Evolutionary conservation across 2,329 filamentous ascomycete genomes (phyloP), one percentile per base, ranked within the genome.

Genomic region (Fusarium avenaceum): DNA sequence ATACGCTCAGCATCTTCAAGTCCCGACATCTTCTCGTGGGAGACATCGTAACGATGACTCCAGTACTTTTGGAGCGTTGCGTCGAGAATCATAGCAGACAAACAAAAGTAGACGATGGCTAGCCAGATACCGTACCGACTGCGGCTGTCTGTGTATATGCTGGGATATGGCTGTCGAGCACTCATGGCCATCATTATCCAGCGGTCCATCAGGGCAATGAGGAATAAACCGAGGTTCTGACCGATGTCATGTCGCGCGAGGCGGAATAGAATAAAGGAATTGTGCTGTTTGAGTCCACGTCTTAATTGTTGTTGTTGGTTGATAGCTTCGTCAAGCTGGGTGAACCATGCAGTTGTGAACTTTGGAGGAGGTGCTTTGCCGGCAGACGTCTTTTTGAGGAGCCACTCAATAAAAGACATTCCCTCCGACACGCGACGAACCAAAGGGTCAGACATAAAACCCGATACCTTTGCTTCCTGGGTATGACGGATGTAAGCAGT

Each of bases 141-240:
- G 7, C 67, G 53, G 2, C 47, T 39, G 49, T 69, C 67, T 3
- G 55, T 56, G 45, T 70, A 70, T 19, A 70, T 70, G 43, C 62
- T 63, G 4, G 62, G 57, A 7, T 70, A 70, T 7, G 67, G 65
- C 9, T 57, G 44, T 8, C 65, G 45, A 4, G 67, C 67, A 42
- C 67, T 70, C 62, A 60, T 59, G 2, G 57, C 57, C 40, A 70
- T 60, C 67, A 70, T 70, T 14, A 70, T 50, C 67, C 67, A 70
- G 4, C 67, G 67, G 33, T 70, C 67, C 65, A 70, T 58, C 3
- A 70, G 39, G 6, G 67, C 67, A 11, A 70, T 57, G 7, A 70
- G 19, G 30, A 70, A 70, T 5, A 70, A 20, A 3, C 54, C 67
- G 2, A 70, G 67, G 5, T 68, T 70, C 14, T 70, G 67, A 7